Percentiles rank a stretch among this genome's conserved stretches.
These are phyloP conservation scores for Coniella vitis DNA, from an alignment of 2,329 filamentous ascomycete genomes.

Conservation along the genomic window DNA sequence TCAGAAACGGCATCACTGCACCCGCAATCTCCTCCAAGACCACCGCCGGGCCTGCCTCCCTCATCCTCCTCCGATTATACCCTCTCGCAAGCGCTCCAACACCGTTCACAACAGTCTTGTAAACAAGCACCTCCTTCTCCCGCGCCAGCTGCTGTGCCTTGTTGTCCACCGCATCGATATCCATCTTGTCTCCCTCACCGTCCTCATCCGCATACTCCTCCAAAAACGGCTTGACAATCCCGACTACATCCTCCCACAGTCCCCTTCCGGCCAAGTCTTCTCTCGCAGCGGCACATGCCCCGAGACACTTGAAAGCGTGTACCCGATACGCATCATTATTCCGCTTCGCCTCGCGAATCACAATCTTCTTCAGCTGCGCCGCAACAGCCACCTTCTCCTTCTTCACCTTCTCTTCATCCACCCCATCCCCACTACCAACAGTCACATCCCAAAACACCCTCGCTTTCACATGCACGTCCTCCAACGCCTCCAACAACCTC, in stretches of 20 bases:
- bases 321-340: conserved; percentile 82
- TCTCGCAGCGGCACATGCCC: conserved; percentile 62
- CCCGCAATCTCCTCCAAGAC: conserved; percentile 35
- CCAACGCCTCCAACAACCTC: conserved; percentile 70
- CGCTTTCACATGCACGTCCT: conserved; percentile 65
- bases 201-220: conserved; percentile 52
- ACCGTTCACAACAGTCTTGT: conserved; percentile 40
- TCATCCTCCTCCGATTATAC: conserved; percentile 37
- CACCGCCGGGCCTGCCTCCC: conserved; percentile 25
- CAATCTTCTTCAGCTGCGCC: conserved; percentile 70
- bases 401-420: too few species aligned
- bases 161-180: conserved; percentile 45
- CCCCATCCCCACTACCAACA: neutral
- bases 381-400: conserved; percentile 33
- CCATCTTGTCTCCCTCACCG: conserved; percentile 45
- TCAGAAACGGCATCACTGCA: conserved; percentile 35
- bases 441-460: conserved; percentile 51
- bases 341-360: conserved; percentile 79
- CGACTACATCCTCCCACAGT: conserved; percentile 59
- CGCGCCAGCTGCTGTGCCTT: conserved; percentile 25
- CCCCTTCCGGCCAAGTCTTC: conserved; percentile 50
- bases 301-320: conserved; percentile 65
- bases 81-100: conserved; percentile 44
- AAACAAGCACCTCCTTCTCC: conserved; percentile 31
- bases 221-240: conserved; percentile 57